Evolutionary conservation across 2,329 filamentous ascomycete species (phyloP).

Genomic region (Phialocephala subalpina): DNA sequence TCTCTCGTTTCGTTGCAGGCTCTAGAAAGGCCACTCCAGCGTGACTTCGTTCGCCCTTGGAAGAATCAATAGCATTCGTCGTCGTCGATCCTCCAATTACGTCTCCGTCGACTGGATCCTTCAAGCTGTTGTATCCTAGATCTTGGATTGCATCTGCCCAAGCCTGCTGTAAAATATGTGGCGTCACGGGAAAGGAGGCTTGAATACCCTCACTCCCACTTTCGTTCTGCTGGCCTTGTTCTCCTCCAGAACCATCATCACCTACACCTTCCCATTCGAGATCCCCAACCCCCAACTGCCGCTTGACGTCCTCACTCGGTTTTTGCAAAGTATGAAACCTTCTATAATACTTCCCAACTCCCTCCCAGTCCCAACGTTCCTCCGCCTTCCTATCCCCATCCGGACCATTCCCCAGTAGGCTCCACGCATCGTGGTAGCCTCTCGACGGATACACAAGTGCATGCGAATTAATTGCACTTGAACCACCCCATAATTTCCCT

Average conservation of each 20-base stretch:
- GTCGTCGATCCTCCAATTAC: background rate
- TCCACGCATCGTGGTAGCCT: slow-evolving; percentile 12
- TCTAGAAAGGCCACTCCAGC: slow-evolving; percentile 32
- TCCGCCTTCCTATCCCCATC: background rate
- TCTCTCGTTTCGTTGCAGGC: slow-evolving; percentile 46
- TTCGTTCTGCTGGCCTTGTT: background rate
- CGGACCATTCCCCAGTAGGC: background rate
- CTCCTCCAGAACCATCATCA: background rate
- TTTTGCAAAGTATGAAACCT: slow-evolving; percentile 8
- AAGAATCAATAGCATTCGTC: slow-evolving; percentile 4
- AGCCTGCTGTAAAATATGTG: slow-evolving; percentile 7
- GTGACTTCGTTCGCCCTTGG: slow-evolving; percentile 17
- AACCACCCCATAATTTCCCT: slow-evolving; percentile 44
- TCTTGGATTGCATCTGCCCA: slow-evolving; percentile 15
- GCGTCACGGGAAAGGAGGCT: slow-evolving; percentile 2
- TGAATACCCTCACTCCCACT: background rate
- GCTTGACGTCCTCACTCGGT: slow-evolving; percentile 2
- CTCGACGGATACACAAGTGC: slow-evolving; percentile 8
- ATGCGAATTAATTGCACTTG: slow-evolving; percentile 47
- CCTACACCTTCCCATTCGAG: background rate
- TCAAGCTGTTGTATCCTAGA: background rate
- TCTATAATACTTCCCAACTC: slow-evolving; percentile 12
- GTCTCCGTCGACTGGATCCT: background rate
- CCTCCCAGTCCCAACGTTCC: slow-evolving; percentile 15
- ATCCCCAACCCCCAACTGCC: background rate